Base-by-base conservation (phyloP, 805 yeast genomes). In the Suhomyces pyralidae region DNA sequence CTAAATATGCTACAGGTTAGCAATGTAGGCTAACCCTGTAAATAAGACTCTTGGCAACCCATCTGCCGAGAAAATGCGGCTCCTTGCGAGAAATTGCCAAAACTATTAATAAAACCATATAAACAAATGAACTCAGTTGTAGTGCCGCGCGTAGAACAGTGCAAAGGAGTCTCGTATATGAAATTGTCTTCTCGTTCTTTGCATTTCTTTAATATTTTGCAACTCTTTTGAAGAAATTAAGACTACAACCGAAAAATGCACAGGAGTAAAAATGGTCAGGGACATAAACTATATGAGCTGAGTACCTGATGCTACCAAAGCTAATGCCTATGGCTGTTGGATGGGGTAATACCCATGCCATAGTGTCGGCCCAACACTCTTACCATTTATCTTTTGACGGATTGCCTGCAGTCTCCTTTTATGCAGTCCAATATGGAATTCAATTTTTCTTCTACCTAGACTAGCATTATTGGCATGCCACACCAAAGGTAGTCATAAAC, bases 351-450 rank as follows among this genome's bases (percentile, higher is more conserved):
- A n/a, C n/a, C n/a, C n/a, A n/a, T n/a, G n/a, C n/a, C n/a, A n/a
- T n/a, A 20, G 22, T 20, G 22, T 4, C 25, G 7, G 7, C 25
- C 25, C 25, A 22, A 22, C 25, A 22, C 25, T 22, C 25, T 22
- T 5, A 22, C 25, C 25, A 22, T 26, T 26, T 9, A 26, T 26
- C 32, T 28, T 12, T 12, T 28, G 32, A 28, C 32, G 14, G 17
- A 1, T 3, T 38, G 22, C 24, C 42, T 19, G 42, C 42, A 17
- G 42, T 38, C 42, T n/a, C n/a, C 8, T 12, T 17, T 17, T 19
- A 10, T 38, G 42, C 42, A 38, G 42, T 38, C 42, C 45, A 42
- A 42, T 42, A 42, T 42, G 46, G 38, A 25, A 15, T 17, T 45
- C 48, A 45, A 45, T 30, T 45, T 45, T 38, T 38, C 42, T 38